Base-by-base conservation (phyloP, 257 asterid genomes). In the Solanum bukasovii region DNA sequence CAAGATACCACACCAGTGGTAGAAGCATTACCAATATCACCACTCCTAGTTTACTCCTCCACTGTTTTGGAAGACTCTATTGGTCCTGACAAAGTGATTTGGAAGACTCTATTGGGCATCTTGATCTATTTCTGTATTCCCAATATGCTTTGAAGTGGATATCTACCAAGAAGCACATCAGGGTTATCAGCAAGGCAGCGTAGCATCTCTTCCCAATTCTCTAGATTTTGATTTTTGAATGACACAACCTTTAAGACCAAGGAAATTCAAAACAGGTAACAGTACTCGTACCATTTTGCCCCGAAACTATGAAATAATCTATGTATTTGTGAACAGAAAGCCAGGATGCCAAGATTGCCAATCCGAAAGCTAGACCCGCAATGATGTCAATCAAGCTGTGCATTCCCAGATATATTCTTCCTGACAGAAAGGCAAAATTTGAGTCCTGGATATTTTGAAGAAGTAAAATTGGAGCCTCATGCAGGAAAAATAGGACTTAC, bases 331-430 rank as follows among this genome's bases (percentile, higher is more conserved):
- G 93, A 87, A 94, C 89, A 75, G 91, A 91, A 85, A 97, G 94
- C 99, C 99, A 97, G 38, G 93, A 25, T 87, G 94, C 92, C 87
- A 97, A 92, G 92, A 96, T 91, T 83, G 93, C 93, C 84, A 94
- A 72, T 75, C 99, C 99, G 86, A 95, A 89, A 87, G 82, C 91
- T 83, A 97, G 93, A 85, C 98, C 99, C 25, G 93, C 95, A 87
- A 96, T 88, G 72, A 96, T 91, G 73, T 96, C 99, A 23, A 96
- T 90, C 93, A 92, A 89, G 92, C 99, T 97, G 92, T 96, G 99
- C 99, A 96, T 97, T 79, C 99, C 99, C 21, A 96, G 96, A 93
- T 97, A 97, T 67, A 97, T 91, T 93, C 99, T 94, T 87, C 98
- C 99, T 97, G 86, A 84, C 7, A 90, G 89, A 63, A 74, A 35